Conservation (phyloP, 1,284 basidiomycete species). For the Microbotryum scabiosae region DNA sequence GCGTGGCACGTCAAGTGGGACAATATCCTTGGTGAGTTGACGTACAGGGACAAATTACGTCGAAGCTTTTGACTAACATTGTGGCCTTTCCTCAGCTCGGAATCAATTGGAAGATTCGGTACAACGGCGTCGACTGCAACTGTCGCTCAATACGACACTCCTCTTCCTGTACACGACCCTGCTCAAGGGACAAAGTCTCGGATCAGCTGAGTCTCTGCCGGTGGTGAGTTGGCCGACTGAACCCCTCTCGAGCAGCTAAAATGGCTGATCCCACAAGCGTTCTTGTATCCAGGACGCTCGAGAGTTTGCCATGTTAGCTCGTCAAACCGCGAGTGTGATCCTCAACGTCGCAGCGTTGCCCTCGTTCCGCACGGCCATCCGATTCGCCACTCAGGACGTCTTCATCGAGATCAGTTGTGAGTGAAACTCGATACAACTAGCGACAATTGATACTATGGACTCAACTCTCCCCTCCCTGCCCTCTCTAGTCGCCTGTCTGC, state of each 20-base stretch:
- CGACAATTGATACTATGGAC: background rate
- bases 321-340: background rate
- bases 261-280: background rate
- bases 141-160: background rate
- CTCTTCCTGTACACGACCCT: conserved; percentile 6
- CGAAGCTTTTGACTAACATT: background rate
- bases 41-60: background rate
- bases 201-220: background rate
- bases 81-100: background rate
- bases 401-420: conserved; percentile 8
- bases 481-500: background rate
- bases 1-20: conserved; percentile 11
- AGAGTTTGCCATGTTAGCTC: conserved; percentile 8
- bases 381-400: background rate
- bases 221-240: background rate
- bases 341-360: background rate
- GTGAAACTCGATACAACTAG: background rate
- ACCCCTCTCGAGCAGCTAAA: too few relatives aligned
- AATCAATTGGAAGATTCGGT: background rate
- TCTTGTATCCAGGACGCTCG: background rate
- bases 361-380: background rate
- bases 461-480: background rate
- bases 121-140: conserved; percentile 7
- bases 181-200: conserved; percentile 5
- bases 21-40: background rate